Conservation (phyloP, 1,284 basidiomycete species). For the Tausonia pullulans region DNA sequence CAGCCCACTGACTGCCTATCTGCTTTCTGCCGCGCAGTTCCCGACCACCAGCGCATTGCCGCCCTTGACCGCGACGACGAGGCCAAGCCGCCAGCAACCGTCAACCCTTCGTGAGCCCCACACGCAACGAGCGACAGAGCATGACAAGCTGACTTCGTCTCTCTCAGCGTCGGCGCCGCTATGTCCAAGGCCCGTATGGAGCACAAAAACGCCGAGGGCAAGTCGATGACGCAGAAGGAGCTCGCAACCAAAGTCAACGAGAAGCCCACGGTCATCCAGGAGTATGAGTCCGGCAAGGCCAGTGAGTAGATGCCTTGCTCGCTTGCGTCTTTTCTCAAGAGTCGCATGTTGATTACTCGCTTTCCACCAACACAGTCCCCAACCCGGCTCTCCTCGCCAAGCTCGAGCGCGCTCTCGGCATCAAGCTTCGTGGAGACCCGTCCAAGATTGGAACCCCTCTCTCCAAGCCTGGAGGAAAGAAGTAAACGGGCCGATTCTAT, state of each 20-base stretch:
- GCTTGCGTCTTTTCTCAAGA: background rate
- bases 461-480: slow-evolving; percentile 27
- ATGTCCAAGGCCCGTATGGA: slow-evolving; percentile 71
- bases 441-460: slow-evolving; percentile 33
- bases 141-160: background rate
- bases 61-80: slow-evolving; percentile 94
- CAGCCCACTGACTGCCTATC: background rate
- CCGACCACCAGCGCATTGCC: slow-evolving; percentile 85
- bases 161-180: slow-evolving; percentile 45
- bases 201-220: slow-evolving; percentile 35
- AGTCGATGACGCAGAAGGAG: slow-evolving; percentile 69
- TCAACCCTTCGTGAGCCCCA: slow-evolving; percentile 37
- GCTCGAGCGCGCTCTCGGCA: slow-evolving; percentile 76
- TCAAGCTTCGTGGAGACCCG: slow-evolving; percentile 75
- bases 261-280: slow-evolving; percentile 26
- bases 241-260: slow-evolving; percentile 53
- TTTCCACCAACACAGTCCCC: slow-evolving; percentile 47
- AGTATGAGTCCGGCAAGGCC: slow-evolving; percentile 17
- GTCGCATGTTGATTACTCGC: background rate
- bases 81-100: slow-evolving; percentile 83
- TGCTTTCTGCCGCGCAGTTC: slow-evolving; percentile 41
- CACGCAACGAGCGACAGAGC: background rate
- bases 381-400: slow-evolving; percentile 82
- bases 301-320: slow-evolving; percentile 4
- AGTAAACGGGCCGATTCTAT: slow-evolving; percentile 24